A percentile compares a stretch with the other conserved stretches of the same genome.
Evolutionary conservation across 1,284 basidiomycete genomes (phyloP).

Genomic region (Tausonia pullulans): DNA sequence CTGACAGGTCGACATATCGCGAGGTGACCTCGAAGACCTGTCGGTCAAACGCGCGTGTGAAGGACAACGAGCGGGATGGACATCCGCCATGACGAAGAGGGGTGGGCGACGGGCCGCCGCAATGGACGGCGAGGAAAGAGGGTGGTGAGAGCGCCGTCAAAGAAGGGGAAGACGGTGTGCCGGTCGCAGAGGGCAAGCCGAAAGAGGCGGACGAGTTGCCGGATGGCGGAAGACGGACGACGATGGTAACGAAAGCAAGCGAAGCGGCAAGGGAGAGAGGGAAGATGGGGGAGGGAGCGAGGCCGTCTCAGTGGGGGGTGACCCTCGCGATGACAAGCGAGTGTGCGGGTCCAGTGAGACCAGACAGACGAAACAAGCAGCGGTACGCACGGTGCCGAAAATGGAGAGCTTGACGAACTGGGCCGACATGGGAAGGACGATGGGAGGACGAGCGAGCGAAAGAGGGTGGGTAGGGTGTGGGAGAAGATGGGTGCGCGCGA

Average conservation of each 20-base stretch:
- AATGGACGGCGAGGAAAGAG: not conserved
- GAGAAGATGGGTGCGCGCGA: not conserved
- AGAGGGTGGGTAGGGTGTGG: not conserved
- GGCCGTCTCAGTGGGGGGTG: not conserved
- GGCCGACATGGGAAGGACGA: slow-evolving; percentile 24
- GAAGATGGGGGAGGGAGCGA: not conserved
- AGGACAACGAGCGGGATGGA: not conserved
- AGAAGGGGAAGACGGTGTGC: slow-evolving; percentile 20
- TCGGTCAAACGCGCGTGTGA: not conserved
- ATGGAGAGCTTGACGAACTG: slow-evolving; percentile 94
- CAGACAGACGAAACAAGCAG: not conserved
- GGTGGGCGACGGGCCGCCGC: not conserved
- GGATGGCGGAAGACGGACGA: not conserved
- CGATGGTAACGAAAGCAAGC: no score
- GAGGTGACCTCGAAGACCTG: slow-evolving; percentile 68
- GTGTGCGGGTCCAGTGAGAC: no score
- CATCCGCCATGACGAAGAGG: not conserved
- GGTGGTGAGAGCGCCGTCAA: not conserved
- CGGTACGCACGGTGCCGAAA: slow-evolving; percentile 60
- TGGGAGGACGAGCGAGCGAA: not conserved
- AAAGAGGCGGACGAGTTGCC: not conserved
- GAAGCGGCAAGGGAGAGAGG: not conserved
- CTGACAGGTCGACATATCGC: slow-evolving; percentile 88
- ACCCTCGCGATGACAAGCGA: no score
- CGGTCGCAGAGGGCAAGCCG: slow-evolving; percentile 60